These are phyloP conservation scores for Lactarius quietus DNA, from an alignment of 768 basidiomycete species.

Conservation along the genomic window DNA sequence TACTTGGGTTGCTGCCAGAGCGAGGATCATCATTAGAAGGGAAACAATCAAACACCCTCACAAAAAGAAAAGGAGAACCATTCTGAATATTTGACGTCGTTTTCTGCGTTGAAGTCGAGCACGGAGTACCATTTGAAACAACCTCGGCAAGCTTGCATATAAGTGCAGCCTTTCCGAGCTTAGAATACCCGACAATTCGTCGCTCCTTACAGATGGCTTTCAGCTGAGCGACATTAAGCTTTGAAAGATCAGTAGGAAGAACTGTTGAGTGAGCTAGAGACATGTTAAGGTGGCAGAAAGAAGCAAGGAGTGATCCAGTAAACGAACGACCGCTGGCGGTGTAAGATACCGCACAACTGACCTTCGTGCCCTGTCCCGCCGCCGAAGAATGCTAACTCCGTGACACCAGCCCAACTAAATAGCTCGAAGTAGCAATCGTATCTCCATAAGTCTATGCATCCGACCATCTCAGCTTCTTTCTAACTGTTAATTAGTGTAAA, in stretches of 20 bases:
- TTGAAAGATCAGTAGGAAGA: conserved; percentile 28
- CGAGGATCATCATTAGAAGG: not conserved
- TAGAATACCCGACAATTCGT: conserved; percentile 61
- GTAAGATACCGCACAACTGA: too few relatives aligned
- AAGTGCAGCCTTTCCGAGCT: conserved; percentile 55
- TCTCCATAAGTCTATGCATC: too few relatives aligned
- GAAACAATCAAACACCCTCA: not conserved
- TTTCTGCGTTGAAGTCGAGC: not conserved
- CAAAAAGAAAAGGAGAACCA: not conserved
- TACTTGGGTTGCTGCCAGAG: not conserved
- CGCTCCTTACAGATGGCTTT: conserved; percentile 66
- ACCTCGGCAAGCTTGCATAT: conserved; percentile 43
- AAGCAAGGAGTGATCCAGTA: not conserved
- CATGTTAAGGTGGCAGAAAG: not conserved
- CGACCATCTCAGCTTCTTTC: too few relatives aligned
- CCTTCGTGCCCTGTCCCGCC: too few relatives aligned
- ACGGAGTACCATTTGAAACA: conserved; percentile 1
- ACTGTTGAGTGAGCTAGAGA: not conserved
- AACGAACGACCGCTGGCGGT: too few relatives aligned
- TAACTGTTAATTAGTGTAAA: too few relatives aligned
- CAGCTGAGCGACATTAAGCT: conserved; percentile 58
- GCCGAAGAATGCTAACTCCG: too few relatives aligned
- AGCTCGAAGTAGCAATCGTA: too few relatives aligned
- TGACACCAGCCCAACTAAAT: too few relatives aligned
- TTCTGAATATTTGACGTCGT: not conserved